Conservation (phyloP, 2,329 filamentous ascomycete species). For the Hypocreales sp. region DNA sequence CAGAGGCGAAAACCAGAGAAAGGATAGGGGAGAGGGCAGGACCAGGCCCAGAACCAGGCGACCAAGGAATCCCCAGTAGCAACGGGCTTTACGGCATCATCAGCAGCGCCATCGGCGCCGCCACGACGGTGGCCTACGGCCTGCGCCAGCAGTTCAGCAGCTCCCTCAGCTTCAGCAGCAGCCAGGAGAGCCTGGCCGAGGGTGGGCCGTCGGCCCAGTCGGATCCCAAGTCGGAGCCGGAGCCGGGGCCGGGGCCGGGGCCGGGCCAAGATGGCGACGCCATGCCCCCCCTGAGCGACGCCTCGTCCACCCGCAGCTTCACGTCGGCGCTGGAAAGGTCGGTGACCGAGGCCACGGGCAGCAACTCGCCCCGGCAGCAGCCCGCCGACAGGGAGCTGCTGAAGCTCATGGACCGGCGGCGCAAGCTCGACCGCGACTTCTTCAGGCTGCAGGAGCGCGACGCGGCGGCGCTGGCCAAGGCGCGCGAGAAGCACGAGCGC, state of each 20-base stretch:
- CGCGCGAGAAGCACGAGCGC: constrained; percentile 46
- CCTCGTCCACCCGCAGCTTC: constrained; percentile 31
- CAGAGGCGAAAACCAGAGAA: constrained; percentile 9
- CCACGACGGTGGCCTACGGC: constrained; percentile 26
- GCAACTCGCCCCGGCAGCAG: constrained; percentile 21
- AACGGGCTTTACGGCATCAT: constrained; percentile 41
- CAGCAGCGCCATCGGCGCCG: constrained; percentile 32
- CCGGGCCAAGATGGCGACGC: no score
- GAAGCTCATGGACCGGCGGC: constrained; percentile 44
- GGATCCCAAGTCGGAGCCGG: constrained; percentile 14
- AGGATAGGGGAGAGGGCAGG: constrained; percentile 11
- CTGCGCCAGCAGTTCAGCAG: constrained; percentile 15
- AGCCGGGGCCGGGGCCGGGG: no score
- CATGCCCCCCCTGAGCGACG: no score
- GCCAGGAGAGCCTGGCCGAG: constrained; percentile 10
- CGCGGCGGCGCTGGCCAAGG: constrained; percentile 33
- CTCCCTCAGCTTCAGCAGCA: constrained; percentile 10
- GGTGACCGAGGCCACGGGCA: constrained; percentile 10
- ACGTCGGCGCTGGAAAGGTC: constrained; percentile 28
- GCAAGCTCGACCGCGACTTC: constrained; percentile 47
- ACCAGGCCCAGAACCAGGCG: constrained; percentile 6
- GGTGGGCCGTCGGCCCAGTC: constrained; percentile 8
- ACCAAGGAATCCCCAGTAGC: constrained; percentile 19
- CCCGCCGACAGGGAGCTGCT: constrained; percentile 44
- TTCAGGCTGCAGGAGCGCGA: constrained; percentile 40